Percentiles rank a stretch among this genome's conserved stretches.
phyloP scores from a whole-genome alignment of 1,284 basidiomycete species.

The Cryptococcus neoformans region DNA sequence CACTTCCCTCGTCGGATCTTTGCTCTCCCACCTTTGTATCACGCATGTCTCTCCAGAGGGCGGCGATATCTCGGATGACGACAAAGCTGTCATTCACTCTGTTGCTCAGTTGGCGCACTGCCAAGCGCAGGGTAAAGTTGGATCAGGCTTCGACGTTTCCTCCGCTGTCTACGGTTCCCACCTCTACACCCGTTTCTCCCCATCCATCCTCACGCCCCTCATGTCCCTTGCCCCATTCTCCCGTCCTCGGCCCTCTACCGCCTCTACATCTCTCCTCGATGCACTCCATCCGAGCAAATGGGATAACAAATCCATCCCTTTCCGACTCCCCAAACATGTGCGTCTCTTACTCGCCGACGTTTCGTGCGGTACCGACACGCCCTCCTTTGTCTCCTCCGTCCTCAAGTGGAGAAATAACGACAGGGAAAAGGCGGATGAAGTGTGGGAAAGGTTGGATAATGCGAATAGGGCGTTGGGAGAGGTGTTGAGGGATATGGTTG shows the following conservation, averaged over 20 bases:
- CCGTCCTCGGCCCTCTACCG: no score
- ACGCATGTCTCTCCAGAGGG: slow-evolving; percentile 18
- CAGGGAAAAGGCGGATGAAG: slow-evolving; percentile 58
- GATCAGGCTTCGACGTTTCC: slow-evolving; percentile 95
- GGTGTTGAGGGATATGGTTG: slow-evolving; percentile 30
- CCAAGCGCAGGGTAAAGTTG: slow-evolving; percentile 95
- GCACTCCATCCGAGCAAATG: slow-evolving; percentile 21
- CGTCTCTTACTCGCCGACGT: slow-evolving; percentile 87
- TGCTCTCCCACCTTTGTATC: slow-evolving; percentile 69
- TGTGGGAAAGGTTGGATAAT: slow-evolving; percentile 66
- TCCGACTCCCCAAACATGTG: slow-evolving; percentile 74
- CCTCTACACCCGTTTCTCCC: slow-evolving; percentile 85
- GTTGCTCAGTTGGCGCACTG: slow-evolving; percentile 96
- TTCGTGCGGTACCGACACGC: slow-evolving; percentile 89
- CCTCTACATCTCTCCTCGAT: neutral
- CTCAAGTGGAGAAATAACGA: slow-evolving; percentile 75
- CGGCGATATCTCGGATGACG: neutral
- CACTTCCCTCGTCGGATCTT: slow-evolving; percentile 83
- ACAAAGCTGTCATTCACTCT: slow-evolving; percentile 69
- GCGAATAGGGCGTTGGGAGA: slow-evolving; percentile 39
- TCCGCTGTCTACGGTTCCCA: slow-evolving; percentile 95
- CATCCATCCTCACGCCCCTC: slow-evolving; percentile 62
- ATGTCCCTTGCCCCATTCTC: slow-evolving; percentile 53
- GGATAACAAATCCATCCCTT: slow-evolving; percentile 56
- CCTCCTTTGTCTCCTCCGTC: slow-evolving; percentile 83